Conservation (phyloP, 129 eudicot genomes). For the Flaveria ramosissima region DNA sequence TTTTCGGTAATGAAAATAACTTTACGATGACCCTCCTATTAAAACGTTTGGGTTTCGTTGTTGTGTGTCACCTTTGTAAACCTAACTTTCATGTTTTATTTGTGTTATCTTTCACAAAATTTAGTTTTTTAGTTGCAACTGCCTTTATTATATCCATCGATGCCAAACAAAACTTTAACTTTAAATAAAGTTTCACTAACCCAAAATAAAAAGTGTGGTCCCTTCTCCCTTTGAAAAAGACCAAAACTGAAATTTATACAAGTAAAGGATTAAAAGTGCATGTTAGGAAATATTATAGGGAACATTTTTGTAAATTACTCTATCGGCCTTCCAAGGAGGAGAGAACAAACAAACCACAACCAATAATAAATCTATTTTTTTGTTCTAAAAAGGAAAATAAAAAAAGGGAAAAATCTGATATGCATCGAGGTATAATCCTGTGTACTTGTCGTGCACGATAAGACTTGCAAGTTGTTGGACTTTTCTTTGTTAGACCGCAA, state of each 20-base stretch:
- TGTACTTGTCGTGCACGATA: conserved; percentile 30
- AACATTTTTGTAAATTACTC: not conserved
- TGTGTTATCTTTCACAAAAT: too few species aligned
- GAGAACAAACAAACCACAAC: conserved; percentile 24
- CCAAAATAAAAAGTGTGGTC: not conserved
- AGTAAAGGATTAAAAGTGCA: not conserved
- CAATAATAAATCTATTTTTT: not conserved
- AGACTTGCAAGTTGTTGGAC: conserved; percentile 13
- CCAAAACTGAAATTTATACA: not conserved
- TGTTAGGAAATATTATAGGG: conserved; percentile 23
- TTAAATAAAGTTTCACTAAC: not conserved
- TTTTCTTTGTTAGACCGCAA: conserved; percentile 10
- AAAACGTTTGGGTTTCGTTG: too few species aligned
- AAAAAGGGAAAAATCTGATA: not conserved
- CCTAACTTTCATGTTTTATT: too few species aligned
- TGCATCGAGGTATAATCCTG: conserved; percentile 15
- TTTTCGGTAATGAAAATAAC: too few species aligned
- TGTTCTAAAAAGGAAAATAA: not conserved
- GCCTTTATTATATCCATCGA: too few species aligned
- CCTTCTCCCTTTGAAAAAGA: not conserved
- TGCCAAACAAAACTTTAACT: too few species aligned
- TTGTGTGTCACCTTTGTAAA: too few species aligned
- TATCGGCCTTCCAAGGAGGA: not conserved
- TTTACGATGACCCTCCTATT: too few species aligned
- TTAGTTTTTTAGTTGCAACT: too few species aligned